Percentiles rank a stretch among this genome's conserved stretches.
phyloP scores from a whole-genome alignment of 768 basidiomycete species.

The Chlorophyllum brunneum region DNA sequence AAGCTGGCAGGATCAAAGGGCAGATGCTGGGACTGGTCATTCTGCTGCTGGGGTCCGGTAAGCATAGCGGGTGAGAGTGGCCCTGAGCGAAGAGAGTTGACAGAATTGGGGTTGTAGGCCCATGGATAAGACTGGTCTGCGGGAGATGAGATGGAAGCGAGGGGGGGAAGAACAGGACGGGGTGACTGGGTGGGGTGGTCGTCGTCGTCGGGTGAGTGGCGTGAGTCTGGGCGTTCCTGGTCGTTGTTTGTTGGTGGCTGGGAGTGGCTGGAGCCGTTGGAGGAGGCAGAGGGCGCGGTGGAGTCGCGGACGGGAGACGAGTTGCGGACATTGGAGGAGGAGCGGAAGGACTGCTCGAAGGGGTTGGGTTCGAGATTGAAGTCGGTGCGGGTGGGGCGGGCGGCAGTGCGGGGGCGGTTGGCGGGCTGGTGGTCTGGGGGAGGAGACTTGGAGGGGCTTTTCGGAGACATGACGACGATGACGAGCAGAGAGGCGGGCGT shows the following conservation, averaged over 20 bases:
- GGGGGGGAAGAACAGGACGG: slow-evolving; percentile 77
- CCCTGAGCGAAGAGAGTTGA: slow-evolving; percentile 85
- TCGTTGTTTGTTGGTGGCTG: slow-evolving; percentile 16
- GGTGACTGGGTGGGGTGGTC: slow-evolving; percentile 39
- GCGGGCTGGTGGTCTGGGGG: slow-evolving; percentile 15
- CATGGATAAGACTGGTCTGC: slow-evolving; percentile 64
- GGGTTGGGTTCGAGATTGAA: slow-evolving; percentile 86
- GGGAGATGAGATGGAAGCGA: slow-evolving; percentile 74
- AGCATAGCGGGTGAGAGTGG: slow-evolving; percentile 97
- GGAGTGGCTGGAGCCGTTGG: slow-evolving; percentile 23
- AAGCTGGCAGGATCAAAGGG: slow-evolving; percentile 70
- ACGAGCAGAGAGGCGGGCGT: slow-evolving; percentile 6
- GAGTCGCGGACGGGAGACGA: slow-evolving; percentile 38
- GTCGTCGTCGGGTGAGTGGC: slow-evolving; percentile 20
- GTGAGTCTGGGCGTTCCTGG: slow-evolving; percentile 24
- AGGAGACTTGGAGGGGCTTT: slow-evolving; percentile 32
- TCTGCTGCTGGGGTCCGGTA: slow-evolving; percentile 68
- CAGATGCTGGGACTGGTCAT: slow-evolving; percentile 33
- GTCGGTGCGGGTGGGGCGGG: slow-evolving; percentile 53
- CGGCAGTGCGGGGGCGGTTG: slow-evolving; percentile 17
- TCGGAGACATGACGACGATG: slow-evolving; percentile 30
- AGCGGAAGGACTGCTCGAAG: slow-evolving; percentile 87
- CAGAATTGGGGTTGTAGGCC: slow-evolving; percentile 52
- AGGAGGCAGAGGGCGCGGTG: slow-evolving; percentile 29
- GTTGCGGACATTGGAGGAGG: slow-evolving; percentile 50